Evolutionary conservation across 768 basidiomycete species (phyloP).

Genomic region (Boletales sp.): DNA sequence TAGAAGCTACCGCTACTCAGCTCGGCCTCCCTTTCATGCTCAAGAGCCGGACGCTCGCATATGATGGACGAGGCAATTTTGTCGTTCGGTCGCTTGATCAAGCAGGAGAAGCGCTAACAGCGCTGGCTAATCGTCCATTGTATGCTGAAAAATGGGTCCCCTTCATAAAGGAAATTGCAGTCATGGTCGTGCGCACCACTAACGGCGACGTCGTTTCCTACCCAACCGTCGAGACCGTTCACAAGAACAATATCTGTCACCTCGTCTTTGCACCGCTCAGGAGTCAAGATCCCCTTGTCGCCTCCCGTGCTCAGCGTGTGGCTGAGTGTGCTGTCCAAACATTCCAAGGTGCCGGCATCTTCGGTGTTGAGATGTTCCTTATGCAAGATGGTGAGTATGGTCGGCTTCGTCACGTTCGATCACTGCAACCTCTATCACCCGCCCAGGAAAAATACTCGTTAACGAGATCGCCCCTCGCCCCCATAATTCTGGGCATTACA

Average conservation of each 20-base stretch:
- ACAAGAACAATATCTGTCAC: slow-evolving; percentile 91
- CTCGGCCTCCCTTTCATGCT: slow-evolving; percentile 93
- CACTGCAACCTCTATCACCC: neutral
- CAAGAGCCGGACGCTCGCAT: slow-evolving; percentile 92
- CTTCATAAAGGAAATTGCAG: slow-evolving; percentile 87
- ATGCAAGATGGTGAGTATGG: slow-evolving; percentile 65
- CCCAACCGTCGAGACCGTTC: slow-evolving; percentile 91
- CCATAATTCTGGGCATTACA: slow-evolving; percentile 98
- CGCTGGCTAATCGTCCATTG: slow-evolving; percentile 64
- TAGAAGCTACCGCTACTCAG: slow-evolving; percentile 47
- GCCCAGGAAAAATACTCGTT: slow-evolving; percentile 68
- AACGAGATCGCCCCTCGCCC: slow-evolving; percentile 99
- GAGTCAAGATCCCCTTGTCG: slow-evolving; percentile 49
- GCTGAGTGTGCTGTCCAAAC: slow-evolving; percentile 80
- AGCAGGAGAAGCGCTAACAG: slow-evolving; percentile 45
- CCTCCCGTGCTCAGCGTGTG: slow-evolving; percentile 57
- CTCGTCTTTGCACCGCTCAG: slow-evolving; percentile 89
- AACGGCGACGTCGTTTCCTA: slow-evolving; percentile 77
- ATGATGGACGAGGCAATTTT: slow-evolving; percentile 94
- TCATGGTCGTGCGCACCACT: slow-evolving; percentile 89
- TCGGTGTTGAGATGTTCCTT: slow-evolving; percentile 98
- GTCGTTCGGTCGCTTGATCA: slow-evolving; percentile 57
- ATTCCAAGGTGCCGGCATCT: slow-evolving; percentile 87
- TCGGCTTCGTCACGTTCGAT: slow-evolving; percentile 12
- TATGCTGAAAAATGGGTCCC: slow-evolving; percentile 95